Percentiles rank a stretch among this genome's conserved stretches.
Conservation (phyloP, 2,329 filamentous ascomycete genomes). For the Verticillium albo-atrum region DNA sequence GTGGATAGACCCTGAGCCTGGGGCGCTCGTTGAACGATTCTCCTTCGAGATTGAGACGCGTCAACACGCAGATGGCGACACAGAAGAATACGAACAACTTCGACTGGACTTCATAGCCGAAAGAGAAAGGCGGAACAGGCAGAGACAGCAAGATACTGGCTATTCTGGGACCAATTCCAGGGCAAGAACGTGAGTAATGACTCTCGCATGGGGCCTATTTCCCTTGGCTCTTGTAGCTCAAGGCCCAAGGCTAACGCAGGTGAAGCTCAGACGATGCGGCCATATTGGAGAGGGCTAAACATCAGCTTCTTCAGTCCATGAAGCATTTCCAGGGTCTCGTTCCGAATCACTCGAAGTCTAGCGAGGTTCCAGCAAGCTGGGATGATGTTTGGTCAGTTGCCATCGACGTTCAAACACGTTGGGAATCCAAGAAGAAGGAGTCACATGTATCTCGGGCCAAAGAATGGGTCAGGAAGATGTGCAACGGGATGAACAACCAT, state of each 20-base stretch:
- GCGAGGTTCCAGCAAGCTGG: slow-evolving; percentile 2
- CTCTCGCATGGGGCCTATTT: too few relatives aligned
- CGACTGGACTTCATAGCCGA: slow-evolving; percentile 1
- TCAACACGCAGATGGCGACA: background rate
- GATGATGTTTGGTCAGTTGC: slow-evolving; percentile 1
- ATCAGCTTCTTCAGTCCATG: slow-evolving; percentile 6
- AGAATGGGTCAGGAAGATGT: slow-evolving; percentile 8
- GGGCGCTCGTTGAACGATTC: slow-evolving; percentile 6
- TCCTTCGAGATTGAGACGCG: slow-evolving; percentile 8
- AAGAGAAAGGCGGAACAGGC: background rate
- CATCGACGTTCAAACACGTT: slow-evolving; percentile 3
- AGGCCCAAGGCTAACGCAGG: too few relatives aligned
- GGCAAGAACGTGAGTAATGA: too few relatives aligned
- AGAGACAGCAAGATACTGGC: background rate
- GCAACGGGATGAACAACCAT: slow-evolving; percentile 12
- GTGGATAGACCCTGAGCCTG: slow-evolving; percentile 4
- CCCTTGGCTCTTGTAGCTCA: too few relatives aligned
- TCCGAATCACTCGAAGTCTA: background rate
- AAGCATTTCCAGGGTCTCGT: slow-evolving; percentile 5
- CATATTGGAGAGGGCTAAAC: slow-evolving; percentile 2
- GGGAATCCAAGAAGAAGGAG: slow-evolving; percentile 6
- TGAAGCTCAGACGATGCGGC: slow-evolving; percentile 3
- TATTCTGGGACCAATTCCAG: background rate
- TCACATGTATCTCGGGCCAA: slow-evolving; percentile 4
- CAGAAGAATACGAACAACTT: slow-evolving; percentile 4